Conservation (phyloP, 2,329 filamentous ascomycete species). For the Pseudocercospora musae region DNA sequence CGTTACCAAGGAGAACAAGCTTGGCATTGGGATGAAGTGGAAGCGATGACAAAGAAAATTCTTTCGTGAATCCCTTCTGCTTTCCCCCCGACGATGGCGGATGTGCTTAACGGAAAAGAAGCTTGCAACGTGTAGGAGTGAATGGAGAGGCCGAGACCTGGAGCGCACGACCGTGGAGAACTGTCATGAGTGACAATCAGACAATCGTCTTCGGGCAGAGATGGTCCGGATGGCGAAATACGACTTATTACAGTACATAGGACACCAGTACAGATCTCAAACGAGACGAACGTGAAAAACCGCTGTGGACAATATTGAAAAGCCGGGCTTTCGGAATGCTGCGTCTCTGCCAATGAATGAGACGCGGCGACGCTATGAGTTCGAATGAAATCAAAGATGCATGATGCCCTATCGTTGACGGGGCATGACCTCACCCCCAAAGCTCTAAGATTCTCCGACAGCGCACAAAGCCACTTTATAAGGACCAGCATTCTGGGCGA, state of each 20-base stretch:
- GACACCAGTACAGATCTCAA: not conserved
- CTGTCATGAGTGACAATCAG: not conserved
- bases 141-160: not conserved
- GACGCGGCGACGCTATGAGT: not conserved
- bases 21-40: not conserved
- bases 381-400: not conserved
- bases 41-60: not conserved
- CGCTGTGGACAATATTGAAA: not conserved
- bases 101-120: not conserved
- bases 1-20: not conserved
- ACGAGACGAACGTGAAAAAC: not conserved
- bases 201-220: not conserved
- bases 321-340: not conserved
- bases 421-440: not conserved
- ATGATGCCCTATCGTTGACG: not conserved
- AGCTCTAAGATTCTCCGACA: not conserved
- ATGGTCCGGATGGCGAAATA: not conserved
- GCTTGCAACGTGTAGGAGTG: not conserved
- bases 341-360: not conserved
- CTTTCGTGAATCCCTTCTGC: not conserved
- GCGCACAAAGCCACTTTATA: not conserved
- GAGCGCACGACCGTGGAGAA: not conserved
- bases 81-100: not conserved
- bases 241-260: not conserved
- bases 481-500: not conserved